Evolutionary conservation across 768 basidiomycete genomes (phyloP).

Genomic region (Kwoniella newhampshirensis): DNA sequence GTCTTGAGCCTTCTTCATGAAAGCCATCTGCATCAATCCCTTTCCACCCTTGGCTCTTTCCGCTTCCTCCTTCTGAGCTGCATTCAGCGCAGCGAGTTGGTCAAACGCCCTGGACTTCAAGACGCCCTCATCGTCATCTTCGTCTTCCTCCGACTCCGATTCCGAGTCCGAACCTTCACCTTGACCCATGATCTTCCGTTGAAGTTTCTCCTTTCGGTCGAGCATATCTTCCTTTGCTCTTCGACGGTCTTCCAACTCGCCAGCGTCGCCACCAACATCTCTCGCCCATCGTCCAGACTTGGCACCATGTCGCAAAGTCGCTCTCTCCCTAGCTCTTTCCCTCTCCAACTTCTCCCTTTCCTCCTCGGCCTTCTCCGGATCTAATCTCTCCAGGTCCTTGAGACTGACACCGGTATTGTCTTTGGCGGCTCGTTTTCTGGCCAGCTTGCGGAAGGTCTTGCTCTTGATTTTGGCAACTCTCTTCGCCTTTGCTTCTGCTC

Average conservation of each 20-base stretch:
- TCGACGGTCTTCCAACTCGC: slow-evolving; percentile 65
- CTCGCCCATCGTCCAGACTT: slow-evolving; percentile 62
- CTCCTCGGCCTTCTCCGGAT: slow-evolving; percentile 59
- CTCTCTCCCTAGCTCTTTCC: slow-evolving; percentile 80
- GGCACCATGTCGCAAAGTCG: slow-evolving; percentile 84
- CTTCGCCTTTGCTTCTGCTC: slow-evolving; percentile 85
- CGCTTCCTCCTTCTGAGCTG: slow-evolving; percentile 48
- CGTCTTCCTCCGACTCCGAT: slow-evolving; percentile 59
- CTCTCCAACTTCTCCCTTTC: slow-evolving; percentile 68
- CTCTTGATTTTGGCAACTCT: slow-evolving; percentile 93
- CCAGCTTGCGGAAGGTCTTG: slow-evolving; percentile 82
- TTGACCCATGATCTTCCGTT: slow-evolving; percentile 66
- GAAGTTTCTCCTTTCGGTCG: slow-evolving; percentile 72
- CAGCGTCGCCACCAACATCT: slow-evolving; percentile 45
- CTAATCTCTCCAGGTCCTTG: slow-evolving; percentile 59
- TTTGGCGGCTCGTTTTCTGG: slow-evolving; percentile 72
- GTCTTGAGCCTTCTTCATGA: slow-evolving; percentile 90
- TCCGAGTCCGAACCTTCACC: slow-evolving; percentile 31
- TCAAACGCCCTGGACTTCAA: slow-evolving; percentile 74
- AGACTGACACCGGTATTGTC: slow-evolving; percentile 53
- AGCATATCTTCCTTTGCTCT: slow-evolving; percentile 82
- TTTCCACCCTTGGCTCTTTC: slow-evolving; percentile 55
- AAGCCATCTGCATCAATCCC: slow-evolving; percentile 92
- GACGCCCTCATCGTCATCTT: slow-evolving; percentile 57
- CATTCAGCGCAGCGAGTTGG: slow-evolving; percentile 63